Percentiles rank a stretch among this genome's conserved stretches.
Evolutionary conservation across 2,329 filamentous ascomycete species (phyloP).

Genomic region (Exophiala aquamarina): DNA sequence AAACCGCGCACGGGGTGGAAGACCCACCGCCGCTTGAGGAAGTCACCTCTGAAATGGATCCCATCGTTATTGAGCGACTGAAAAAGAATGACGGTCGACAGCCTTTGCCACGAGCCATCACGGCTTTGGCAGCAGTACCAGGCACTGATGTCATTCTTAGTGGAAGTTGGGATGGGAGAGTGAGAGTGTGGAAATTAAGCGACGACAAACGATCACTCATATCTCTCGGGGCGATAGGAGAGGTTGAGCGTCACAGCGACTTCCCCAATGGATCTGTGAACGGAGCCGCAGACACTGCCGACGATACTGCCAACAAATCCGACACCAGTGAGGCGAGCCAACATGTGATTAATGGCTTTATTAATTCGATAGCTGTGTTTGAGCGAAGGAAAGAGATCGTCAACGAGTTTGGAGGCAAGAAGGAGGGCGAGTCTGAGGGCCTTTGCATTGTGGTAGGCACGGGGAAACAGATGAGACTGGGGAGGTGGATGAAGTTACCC

Average conservation of each 20-base stretch:
- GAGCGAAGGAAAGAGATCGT: constrained; percentile 77
- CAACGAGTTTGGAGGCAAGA: constrained; percentile 36
- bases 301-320: constrained; percentile 68
- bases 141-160: constrained; percentile 88
- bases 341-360: constrained; percentile 56
- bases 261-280: constrained; percentile 11
- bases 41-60: constrained; percentile 71
- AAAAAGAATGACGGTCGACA: constrained; percentile 52
- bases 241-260: constrained; percentile 18
- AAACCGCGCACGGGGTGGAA: constrained; percentile 82
- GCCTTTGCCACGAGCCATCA: constrained; percentile 82
- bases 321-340: constrained; percentile 24
- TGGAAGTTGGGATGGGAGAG: constrained; percentile 89
- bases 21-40: constrained; percentile 65
- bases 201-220: constrained; percentile 80
- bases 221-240: constrained; percentile 65
- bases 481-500: constrained; percentile 69
- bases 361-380: constrained; percentile 86
- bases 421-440: constrained; percentile 54
- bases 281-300: constrained; percentile 26
- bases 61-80: constrained; percentile 49
- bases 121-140: constrained; percentile 79
- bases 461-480: constrained; percentile 81
- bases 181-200: constrained; percentile 81
- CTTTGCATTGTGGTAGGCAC: constrained; percentile 83